These are phyloP conservation scores for Maudiozyma bulderi DNA, from an alignment of 805 yeast genomes.

Conservation along the genomic window DNA sequence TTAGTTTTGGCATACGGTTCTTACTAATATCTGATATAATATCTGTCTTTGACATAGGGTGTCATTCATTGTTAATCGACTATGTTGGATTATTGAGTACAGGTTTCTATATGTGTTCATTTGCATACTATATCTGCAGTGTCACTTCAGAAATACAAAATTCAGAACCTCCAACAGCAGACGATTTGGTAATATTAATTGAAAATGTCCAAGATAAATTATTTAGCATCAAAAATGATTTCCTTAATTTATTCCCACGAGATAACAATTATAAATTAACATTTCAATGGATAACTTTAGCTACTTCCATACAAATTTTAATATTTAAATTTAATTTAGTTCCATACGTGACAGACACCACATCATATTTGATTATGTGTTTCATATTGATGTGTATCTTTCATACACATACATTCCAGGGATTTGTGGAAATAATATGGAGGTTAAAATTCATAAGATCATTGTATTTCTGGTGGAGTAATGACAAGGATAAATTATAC, in stretches of 20 bases:
- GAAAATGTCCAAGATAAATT: constrained; percentile 21
- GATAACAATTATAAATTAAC: background rate
- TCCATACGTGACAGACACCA: constrained; percentile 1
- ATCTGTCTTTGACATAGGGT: background rate
- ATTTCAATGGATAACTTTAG: constrained; percentile 3
- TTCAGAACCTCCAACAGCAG: constrained; percentile 27
- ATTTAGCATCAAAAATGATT: constrained; percentile 14
- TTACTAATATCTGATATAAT: background rate
- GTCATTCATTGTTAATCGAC: constrained; percentile 2
- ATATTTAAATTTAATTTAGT: constrained; percentile 7
- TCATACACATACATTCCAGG: constrained; percentile 24
- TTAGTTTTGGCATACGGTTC: constrained; percentile 10
- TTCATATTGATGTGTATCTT: constrained; percentile 7
- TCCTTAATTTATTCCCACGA: background rate
- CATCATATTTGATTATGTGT: constrained; percentile 8
- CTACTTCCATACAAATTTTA: constrained; percentile 17
- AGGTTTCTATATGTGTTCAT: constrained; percentile 8
- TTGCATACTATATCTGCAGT: constrained; percentile 15
- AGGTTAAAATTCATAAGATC: constrained; percentile 15
- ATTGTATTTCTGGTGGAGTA: constrained; percentile 6
- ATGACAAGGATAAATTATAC: background rate
- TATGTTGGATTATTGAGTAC: constrained; percentile 19
- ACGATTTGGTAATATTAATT: constrained; percentile 20
- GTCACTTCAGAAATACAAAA: constrained; percentile 11
- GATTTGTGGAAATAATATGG: constrained; percentile 22